A percentile compares a stretch with the other conserved stretches of the same genome.
Conservation (phyloP, 345 rosid genomes). For the Populus ilicifolia region DNA sequence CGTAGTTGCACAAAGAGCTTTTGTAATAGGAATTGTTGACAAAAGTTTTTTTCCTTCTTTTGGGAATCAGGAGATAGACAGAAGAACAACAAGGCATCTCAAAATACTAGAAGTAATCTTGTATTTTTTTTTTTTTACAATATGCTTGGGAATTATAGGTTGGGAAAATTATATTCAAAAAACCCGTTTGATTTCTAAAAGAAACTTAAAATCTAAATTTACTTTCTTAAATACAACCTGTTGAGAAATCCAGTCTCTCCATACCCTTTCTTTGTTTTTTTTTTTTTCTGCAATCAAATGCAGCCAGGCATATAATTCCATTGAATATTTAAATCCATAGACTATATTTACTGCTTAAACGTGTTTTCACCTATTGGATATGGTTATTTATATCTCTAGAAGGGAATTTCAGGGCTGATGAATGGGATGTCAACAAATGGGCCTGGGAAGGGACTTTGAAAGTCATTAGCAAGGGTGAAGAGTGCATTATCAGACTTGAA, state of each 20-base stretch:
- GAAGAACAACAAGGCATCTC: not conserved
- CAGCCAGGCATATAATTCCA: not conserved
- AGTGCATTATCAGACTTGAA: slow-evolving; percentile 91
- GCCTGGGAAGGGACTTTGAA: slow-evolving; percentile 90
- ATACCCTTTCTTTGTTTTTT: not conserved
- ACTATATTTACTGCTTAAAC: not conserved
- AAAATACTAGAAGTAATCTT: not conserved
- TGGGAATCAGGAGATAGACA: not conserved
- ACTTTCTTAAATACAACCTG: not conserved
- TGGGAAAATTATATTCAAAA: not conserved
- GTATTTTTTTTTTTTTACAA: not conserved
- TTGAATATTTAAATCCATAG: not conserved
- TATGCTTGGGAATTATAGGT: not conserved
- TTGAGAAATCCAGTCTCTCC: not conserved
- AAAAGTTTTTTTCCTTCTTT: not conserved
- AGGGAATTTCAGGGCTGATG: slow-evolving; percentile 78
- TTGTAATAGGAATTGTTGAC: not conserved
- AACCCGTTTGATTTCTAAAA: not conserved
- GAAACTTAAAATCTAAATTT: not conserved
- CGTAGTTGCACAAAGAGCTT: not conserved
- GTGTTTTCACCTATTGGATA: slow-evolving; percentile 1
- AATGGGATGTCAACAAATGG: slow-evolving; percentile 99
- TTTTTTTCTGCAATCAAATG: not conserved
- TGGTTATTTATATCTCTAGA: slow-evolving; percentile 12
- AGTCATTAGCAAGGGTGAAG: slow-evolving; percentile 93